phyloP scores from a whole-genome alignment of 371 early-diverging fungal species.

The Synchytrium microbalum region DNA sequence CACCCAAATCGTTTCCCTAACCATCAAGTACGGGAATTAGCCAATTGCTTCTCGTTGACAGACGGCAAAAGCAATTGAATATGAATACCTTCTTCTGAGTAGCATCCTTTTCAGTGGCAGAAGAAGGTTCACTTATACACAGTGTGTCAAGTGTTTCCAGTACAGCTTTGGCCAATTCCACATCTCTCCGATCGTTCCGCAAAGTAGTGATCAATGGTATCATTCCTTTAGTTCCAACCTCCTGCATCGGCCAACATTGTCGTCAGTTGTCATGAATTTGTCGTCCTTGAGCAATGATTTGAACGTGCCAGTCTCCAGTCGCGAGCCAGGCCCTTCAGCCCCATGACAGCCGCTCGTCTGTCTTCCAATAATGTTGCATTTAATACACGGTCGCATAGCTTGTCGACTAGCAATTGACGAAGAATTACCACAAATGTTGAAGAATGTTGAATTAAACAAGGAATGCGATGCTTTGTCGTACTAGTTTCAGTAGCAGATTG shows the following conservation, averaged over 20 bases:
- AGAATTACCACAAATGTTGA: too few species aligned
- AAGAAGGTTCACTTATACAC: slow-evolving; percentile 30
- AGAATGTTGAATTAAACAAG: too few species aligned
- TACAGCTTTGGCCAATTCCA: slow-evolving; percentile 70
- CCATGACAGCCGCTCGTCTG: slow-evolving; percentile 75
- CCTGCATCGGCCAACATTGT: slow-evolving; percentile 34
- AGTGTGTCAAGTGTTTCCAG: slow-evolving; percentile 76
- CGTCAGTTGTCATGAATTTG: neutral
- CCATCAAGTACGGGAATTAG: neutral
- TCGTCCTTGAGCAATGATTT: neutral
- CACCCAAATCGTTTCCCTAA: slow-evolving; percentile 21
- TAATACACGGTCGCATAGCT: slow-evolving; percentile 74
- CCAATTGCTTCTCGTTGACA: too few species aligned
- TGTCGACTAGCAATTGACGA: slow-evolving; percentile 42
- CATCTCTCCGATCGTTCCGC: slow-evolving; percentile 69
- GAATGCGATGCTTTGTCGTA: neutral
- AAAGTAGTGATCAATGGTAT: slow-evolving; percentile 64
- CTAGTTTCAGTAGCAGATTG: slow-evolving; percentile 72
- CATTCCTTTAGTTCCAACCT: slow-evolving; percentile 75
- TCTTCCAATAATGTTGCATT: slow-evolving; percentile 83
- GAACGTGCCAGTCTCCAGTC: slow-evolving; percentile 61
- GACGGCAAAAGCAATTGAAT: too few species aligned
- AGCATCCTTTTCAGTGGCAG: neutral
- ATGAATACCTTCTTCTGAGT: too few species aligned
- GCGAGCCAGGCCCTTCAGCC: slow-evolving; percentile 75